Base-by-base conservation (phyloP, 805 yeast species). In the Metschnikowia santaceciliae region DNA sequence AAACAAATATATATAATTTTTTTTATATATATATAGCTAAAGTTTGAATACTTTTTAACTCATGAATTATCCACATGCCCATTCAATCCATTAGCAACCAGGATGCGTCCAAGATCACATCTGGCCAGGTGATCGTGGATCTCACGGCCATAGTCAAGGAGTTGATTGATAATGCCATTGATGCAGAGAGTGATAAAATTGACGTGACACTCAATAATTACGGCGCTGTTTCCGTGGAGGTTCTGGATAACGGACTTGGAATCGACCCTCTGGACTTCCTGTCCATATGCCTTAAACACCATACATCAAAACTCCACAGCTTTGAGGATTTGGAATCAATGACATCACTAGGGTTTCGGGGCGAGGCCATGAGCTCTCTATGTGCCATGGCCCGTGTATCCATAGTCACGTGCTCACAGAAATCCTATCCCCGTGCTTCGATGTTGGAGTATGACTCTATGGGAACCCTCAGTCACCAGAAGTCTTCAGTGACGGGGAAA, bases 101-200 rank as follows among this genome's bases (percentile, higher is more conserved):
- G 8, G 96, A 91, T 57, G 76, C 90, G 6, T 88, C 87, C 56
- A 74, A 78, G 52, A 81, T 92, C 51, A 90, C 97, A 0, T 89
- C 97, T 0, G 97, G 97, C 0, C 99, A 94, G 65, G 98, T 94
- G 13, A 87, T 94, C 11, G 79, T 84, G 4, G 96, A 88, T 59
- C 68, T 94, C 40, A 74, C 81, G 0, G 82, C 92, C 0, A 86
- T 88, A 0, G 83, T 86, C 32, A 92, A 92, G 63, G 99, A 92
- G 64, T 69, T 91, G 1, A 75, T 94, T 2, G 99, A 92, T 61
- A 92, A 92, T 64, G 72, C 94, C 32, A 70, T 92, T 6, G 99
- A 94, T 69, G 94, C 97, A 0, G 66, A 76, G 20, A 79, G 94
- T 8, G 74, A 79, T 0, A 80, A 79, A 47, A 74, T 94, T 32